A percentile compares a stretch with the other conserved stretches of the same genome.
phyloP scores from a whole-genome alignment of 106 monocot genomes.

The Dioscorea zingiberensis region DNA sequence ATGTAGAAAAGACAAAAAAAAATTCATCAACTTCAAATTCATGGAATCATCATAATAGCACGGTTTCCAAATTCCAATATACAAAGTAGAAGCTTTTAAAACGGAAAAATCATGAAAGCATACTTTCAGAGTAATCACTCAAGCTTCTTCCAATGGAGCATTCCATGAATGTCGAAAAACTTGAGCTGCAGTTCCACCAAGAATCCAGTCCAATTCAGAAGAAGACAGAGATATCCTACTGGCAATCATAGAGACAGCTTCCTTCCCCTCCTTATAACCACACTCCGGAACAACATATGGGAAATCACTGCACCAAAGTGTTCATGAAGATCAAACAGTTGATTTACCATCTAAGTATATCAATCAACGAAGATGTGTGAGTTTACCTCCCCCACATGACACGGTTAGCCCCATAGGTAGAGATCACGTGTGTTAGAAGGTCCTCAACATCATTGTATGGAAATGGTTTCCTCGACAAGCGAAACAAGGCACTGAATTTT shows the following conservation, averaged over 20 bases:
- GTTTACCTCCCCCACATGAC: conserved; percentile 87
- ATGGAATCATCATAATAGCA: too few species aligned
- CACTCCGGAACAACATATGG: conserved; percentile 76
- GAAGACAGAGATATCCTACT: conserved; percentile 32
- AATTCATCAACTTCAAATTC: too few species aligned
- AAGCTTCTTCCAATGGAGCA: conserved; percentile 1
- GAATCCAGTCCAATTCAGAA: conserved; percentile 62
- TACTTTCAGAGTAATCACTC: too few species aligned
- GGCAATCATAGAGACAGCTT: conserved; percentile 39
- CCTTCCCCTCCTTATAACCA: conserved; percentile 69
- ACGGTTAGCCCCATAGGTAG: conserved; percentile 58
- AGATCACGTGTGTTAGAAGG: conserved; percentile 52
- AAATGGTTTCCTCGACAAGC: conserved; percentile 57
- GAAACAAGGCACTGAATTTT: conserved; percentile 90
- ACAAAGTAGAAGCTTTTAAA: too few species aligned
- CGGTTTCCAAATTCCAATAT: too few species aligned
- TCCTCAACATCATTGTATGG: conserved; percentile 55
- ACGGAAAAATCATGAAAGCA: too few species aligned
- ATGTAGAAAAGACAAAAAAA: too few species aligned
- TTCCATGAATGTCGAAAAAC: conserved; percentile 30
- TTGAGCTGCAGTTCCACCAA: conserved; percentile 57
- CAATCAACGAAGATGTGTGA: neutral
- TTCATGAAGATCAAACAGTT: neutral
- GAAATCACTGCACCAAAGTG: conserved; percentile 63
- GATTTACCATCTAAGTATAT: too few species aligned